Base-by-base conservation (phyloP, 495 filamentous ascomycete genomes). In the Oidiodendron maius region DNA sequence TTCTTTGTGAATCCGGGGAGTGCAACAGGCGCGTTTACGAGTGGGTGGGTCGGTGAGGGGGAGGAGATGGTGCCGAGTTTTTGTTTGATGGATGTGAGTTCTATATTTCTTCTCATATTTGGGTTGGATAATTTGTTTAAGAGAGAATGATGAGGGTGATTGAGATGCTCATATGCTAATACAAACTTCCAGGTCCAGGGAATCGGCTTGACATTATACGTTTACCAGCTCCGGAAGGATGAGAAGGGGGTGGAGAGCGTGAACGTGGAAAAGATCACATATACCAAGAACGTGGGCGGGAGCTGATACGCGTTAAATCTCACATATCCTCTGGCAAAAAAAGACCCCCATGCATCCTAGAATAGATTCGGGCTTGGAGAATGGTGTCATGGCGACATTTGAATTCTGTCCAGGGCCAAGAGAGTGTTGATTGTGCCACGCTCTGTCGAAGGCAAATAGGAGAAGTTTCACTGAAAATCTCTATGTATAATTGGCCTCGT, bases 1-100 rank as follows among this genome's bases (percentile, higher is more conserved):
- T 98, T 98, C 72, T 98, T 98, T 67, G 83, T 98, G 36, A 98
- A 97, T 62, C 93, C 93, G 2, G 93, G 93, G n/a, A 94, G 86
- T 65, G 91, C 87, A 17, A 94, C 88, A 8, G 89, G 89, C 10
- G 90, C 90, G 0, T 78, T 89, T 61, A 83, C 80, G 36, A 83
- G 81, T 0, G 66, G 65, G 24, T 70, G 65, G 63, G 61, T 63
- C 12, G 55, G 24, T 49, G 58, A 53, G 12, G 83, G 77, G 16
- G 91, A 95, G 62, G 88, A 94, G 30, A 85, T 86, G 48, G 82
- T 83, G 46, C 93, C 93, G 40, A 97, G 94, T 62, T 99, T 99
- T 67, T 95, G 93, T 64, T 67, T 99, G 67, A 97, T 99, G 93
- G 94, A 99, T 79, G 93, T 96, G 61, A 72, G 88, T 87, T 37